Base-by-base conservation (phyloP, 2,329 filamentous ascomycete genomes). In the Gremmenia infestans region DNA sequence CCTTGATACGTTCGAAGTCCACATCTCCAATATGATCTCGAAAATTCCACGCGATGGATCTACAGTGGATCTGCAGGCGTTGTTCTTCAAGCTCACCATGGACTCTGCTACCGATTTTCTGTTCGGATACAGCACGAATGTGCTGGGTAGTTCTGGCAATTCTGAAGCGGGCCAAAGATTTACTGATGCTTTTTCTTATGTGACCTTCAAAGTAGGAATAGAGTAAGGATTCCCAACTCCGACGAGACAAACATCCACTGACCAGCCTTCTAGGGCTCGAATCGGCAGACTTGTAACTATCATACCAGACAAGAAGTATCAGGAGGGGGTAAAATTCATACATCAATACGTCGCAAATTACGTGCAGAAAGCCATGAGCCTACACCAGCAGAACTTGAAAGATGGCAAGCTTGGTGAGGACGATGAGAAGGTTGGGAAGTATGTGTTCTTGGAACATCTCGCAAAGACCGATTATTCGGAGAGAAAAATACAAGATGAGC, bases 1-100 rank as follows among this genome's bases (percentile, higher is more conserved):
- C 61, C 72, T 87, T 7, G 71, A 70, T 35, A 81, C 80, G 1
- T 85, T 87, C 51, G 85, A 88, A 63, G 71, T 68, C 2, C 83
- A 88, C 70, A 74, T 86, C 15, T 69, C 75, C 35, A 73, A 78
- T 25, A 72, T 90, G 55, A 73, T 88, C 25, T 72, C 75, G n/a
- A 76, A 78, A 22, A 48, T 54, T 3, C 46, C 46, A 14, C 22
- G 9, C 12, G 52, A 54, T 23, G 45, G 52, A 17, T 19, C 22
- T 7, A 36, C 37, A 7, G 43, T 54, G 25, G 46, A 54, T 36
- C 15, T 54, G 17, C 45, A 54, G 14, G 19, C 46, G 1, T 11
- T 49, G 2, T 42, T 40, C n/a, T 48, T 25, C 5, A 43, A 48
- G 14, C 35, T 54, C 17, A 43, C 47, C 17, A 19, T 53, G 8